Evolutionary conservation across 2,329 filamentous ascomycete species (phyloP).

Genomic region (Sclerotinia sclerotiorum): DNA sequence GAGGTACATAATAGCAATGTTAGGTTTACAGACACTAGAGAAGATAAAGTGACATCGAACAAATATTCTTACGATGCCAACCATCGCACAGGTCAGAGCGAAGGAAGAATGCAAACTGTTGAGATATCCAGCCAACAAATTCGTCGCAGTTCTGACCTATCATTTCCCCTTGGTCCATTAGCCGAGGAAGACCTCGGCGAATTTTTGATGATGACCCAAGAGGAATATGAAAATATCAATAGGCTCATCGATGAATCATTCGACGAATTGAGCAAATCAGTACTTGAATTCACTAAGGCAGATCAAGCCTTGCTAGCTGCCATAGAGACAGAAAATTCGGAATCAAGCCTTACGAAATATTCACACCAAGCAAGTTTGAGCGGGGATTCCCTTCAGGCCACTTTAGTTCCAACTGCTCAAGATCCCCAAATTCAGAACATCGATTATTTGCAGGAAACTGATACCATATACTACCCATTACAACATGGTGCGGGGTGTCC

Average conservation of each 20-base stretch:
- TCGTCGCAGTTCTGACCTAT: background rate
- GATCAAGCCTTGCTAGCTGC: background rate
- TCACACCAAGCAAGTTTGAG: background rate
- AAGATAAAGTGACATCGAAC: background rate
- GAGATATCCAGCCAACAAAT: background rate
- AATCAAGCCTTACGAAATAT: background rate
- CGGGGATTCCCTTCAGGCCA: rapidly evolving
- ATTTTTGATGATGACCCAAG: too few species aligned
- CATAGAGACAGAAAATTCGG: background rate
- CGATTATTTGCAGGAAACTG: background rate
- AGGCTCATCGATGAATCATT: too few species aligned
- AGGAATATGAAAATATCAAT: background rate
- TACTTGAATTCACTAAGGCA: background rate
- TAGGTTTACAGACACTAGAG: background rate
- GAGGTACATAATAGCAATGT: background rate
- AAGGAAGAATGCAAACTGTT: background rate
- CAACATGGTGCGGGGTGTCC: background rate
- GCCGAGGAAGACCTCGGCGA: too few species aligned
- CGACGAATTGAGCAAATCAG: too few species aligned
- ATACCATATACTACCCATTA: background rate
- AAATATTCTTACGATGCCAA: too few species aligned
- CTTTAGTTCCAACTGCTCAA: background rate
- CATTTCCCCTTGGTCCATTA: background rate
- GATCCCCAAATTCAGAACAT: background rate
- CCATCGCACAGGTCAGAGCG: background rate